Evolutionary conservation across 148 eudicot genomes (phyloP), one percentile per base, ranked within the genome.

Genomic region (Spergularia bocconei): DNA sequence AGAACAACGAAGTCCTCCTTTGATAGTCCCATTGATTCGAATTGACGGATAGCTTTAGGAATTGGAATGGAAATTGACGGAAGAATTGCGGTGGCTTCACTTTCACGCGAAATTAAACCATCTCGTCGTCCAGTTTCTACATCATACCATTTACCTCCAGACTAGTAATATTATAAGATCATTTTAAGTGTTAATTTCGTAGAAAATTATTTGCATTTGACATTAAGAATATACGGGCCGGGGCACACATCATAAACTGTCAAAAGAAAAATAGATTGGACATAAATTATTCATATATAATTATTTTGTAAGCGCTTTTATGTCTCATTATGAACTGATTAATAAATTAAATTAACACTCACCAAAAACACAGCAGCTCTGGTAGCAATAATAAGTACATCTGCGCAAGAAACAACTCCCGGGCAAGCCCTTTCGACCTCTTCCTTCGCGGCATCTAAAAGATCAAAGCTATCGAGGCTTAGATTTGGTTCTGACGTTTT

Each of bases 121-220:
- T 88, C 92, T 63, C 84, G 80, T 70, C 92, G 74, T 7, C 92
- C 92, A 4, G 89, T 85, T 80, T 86, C 79, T 7, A 85, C 88
- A 5, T 44, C 70, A 53, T 82, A 86, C 80, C 80, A 71, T 57
- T 70, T 75, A 57, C 91, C 89, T 74, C 89, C 88, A 9, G 85
- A 79, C 91, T 88, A 52, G 19, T 33, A 54, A 61, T 20, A 17
- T 44, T 20, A 17, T 44, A 7, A 19, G 1, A 10, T 66, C 9
- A 41, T 15, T 14, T 7, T 66, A 39, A 20, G 12, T 55, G 5
- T 55, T 55, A 55, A 7, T 4, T 55, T 29, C 2, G 4, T 1
- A 29, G 36, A 29, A 1, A 29, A 0, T 29, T 29, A 0, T 29
- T 29, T 29, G 36, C 36, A 29, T 29, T 29, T 29, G 2, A 2